Conservation (phyloP, 495 filamentous ascomycete genomes). For the Xylaria sp. region DNA sequence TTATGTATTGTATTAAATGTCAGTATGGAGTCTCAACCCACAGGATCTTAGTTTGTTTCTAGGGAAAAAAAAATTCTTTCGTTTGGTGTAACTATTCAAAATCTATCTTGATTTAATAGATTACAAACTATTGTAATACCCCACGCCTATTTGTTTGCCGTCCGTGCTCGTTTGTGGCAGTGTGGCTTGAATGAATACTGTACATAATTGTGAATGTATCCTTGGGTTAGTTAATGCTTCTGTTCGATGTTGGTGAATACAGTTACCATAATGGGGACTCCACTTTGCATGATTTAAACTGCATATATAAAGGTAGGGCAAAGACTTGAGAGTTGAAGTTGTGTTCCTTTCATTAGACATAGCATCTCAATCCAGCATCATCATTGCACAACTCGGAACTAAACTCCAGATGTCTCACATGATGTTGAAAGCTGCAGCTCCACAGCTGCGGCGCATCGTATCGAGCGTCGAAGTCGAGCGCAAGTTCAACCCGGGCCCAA, state of each 20-base stretch:
- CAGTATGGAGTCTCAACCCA: neutral
- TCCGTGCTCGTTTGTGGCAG: neutral
- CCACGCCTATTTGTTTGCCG: neutral
- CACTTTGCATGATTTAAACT: neutral
- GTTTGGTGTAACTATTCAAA: neutral
- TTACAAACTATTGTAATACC: neutral
- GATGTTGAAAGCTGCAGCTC: conserved; percentile 19
- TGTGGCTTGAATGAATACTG: neutral
- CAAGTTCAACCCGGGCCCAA: conserved; percentile 32
- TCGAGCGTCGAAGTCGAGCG: conserved; percentile 34
- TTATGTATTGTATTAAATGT: neutral
- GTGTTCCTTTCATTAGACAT: neutral
- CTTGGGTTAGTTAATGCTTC: neutral
- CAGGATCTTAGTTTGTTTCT: no score
- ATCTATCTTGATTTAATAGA: neutral
- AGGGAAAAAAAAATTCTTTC: no score
- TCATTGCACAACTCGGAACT: neutral
- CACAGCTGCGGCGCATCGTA: conserved; percentile 25
- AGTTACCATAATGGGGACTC: neutral
- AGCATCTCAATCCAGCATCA: neutral
- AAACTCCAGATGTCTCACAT: neutral
- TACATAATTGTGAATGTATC: neutral
- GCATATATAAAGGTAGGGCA: neutral
- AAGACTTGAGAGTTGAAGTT: no score
- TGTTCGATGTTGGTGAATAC: neutral